Conservation (phyloP, 2,329 filamentous ascomycete species). For the Bipolaris sorokiniana region DNA sequence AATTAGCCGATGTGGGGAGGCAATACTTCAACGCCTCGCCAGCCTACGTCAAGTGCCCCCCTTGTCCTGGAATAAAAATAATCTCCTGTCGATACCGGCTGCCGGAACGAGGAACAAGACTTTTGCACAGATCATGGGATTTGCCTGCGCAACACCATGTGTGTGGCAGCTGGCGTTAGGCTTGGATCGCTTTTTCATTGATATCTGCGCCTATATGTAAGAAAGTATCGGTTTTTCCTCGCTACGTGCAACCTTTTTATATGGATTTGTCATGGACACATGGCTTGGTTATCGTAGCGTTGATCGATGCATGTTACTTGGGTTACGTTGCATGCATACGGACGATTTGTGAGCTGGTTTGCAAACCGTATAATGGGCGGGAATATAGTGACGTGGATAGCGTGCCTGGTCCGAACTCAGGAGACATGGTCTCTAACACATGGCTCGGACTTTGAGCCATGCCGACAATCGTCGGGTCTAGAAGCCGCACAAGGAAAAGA, state of each 20-base stretch:
- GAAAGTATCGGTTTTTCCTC: neutral
- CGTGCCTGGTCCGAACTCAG: conserved; percentile 24
- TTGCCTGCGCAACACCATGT: conserved; percentile 8
- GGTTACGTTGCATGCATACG: conserved; percentile 1
- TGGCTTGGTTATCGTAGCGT: conserved; percentile 3
- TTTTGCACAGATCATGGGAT: conserved; percentile 2
- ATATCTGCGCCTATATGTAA: neutral
- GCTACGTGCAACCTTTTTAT: neutral
- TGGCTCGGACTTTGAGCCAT: conserved; percentile 6
- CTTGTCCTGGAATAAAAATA: conserved; percentile 28
- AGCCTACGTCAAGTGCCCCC: conserved; percentile 23
- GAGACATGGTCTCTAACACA: conserved; percentile 24
- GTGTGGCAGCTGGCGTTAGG: neutral
- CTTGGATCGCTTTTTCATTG: neutral
- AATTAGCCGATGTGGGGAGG: conserved; percentile 26
- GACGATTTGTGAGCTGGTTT: neutral
- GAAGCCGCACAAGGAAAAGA: conserved; percentile 1
- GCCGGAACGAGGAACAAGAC: conserved; percentile 8
- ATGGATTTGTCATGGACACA: conserved; percentile 3
- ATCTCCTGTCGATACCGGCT: conserved; percentile 10
- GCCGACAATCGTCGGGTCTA: conserved; percentile 11
- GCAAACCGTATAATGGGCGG: conserved; percentile 12
- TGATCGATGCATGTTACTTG: neutral
- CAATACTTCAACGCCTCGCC: conserved; percentile 25
- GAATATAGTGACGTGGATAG: conserved; percentile 29